These are phyloP conservation scores for Eimeria tenella DNA, from an alignment of 169 alveolate species.

Conservation along the genomic window DNA sequence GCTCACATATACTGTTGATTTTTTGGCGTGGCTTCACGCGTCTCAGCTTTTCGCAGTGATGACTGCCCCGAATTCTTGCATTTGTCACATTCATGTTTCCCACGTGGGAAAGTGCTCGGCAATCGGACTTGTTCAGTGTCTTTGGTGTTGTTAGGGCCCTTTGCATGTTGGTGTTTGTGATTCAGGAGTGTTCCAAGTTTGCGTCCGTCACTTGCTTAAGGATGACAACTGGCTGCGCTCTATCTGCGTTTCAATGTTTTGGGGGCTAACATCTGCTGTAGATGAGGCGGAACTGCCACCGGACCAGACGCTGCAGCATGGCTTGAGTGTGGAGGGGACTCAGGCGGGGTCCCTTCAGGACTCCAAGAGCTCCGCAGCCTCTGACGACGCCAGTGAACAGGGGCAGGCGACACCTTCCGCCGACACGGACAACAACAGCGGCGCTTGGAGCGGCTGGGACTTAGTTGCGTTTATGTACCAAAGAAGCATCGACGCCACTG, in stretches of 20 bases:
- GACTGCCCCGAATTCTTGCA: neutral
- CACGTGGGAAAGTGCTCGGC: too few species aligned
- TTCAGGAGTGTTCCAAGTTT: slow-evolving; percentile 65
- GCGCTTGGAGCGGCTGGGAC: slow-evolving; percentile 35
- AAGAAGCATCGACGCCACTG: slow-evolving; percentile 11
- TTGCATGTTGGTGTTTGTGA: neutral
- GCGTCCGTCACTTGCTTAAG: slow-evolving; percentile 64
- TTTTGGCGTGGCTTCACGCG: too few species aligned
- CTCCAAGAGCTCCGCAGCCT: neutral
- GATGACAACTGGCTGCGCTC: slow-evolving; percentile 9
- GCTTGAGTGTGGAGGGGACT: neutral
- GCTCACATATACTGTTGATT: too few species aligned
- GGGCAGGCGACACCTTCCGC: neutral
- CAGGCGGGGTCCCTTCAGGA: neutral
- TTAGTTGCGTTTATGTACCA: slow-evolving; percentile 2
- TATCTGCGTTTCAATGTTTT: neutral
- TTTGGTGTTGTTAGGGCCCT: neutral
- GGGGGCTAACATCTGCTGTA: slow-evolving; percentile 23
- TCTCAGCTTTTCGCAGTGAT: neutral
- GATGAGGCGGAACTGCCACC: neutral
- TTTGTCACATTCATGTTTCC: neutral
- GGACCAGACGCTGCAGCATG: slow-evolving; percentile 37
- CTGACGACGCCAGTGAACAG: neutral
- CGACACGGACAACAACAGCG: neutral
- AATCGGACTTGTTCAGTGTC: too few species aligned